Evolutionary conservation across 352 stramenopile species (phyloP).

Genomic region (Globisporangium mamillatum): DNA sequence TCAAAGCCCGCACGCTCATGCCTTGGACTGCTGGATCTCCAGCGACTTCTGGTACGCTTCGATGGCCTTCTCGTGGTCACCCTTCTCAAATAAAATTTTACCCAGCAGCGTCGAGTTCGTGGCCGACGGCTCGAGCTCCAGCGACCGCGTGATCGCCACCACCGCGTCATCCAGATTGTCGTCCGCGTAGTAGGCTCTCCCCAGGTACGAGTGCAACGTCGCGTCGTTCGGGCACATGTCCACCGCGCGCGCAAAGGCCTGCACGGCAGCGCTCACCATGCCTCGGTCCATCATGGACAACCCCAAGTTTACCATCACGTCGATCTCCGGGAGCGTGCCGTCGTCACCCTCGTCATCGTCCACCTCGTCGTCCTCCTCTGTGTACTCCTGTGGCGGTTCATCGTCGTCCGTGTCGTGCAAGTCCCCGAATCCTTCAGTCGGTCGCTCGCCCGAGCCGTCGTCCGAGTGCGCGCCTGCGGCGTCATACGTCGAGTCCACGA

Average conservation of each 20-base stretch:
- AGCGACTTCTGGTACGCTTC: constrained; percentile 83
- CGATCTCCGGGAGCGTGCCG: constrained; percentile 68
- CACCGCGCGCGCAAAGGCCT: constrained; percentile 79
- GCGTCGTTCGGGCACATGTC: constrained; percentile 77
- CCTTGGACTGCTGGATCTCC: constrained; percentile 42
- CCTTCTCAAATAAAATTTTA: constrained; percentile 88
- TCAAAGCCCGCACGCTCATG: constrained; percentile 4
- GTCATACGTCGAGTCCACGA: constrained; percentile 54
- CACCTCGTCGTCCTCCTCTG: constrained; percentile 43
- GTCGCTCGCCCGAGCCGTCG: constrained; percentile 33
- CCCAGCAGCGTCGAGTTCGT: constrained; percentile 82
- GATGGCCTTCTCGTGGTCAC: constrained; percentile 84
- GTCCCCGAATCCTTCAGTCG: constrained; percentile 31
- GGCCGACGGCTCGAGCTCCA: constrained; percentile 73
- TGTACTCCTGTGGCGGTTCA: constrained; percentile 48
- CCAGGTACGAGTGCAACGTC: constrained; percentile 75
- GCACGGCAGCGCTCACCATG: constrained; percentile 66
- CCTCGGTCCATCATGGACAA: constrained; percentile 84
- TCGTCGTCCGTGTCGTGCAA: constrained; percentile 50
- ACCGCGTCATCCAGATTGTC: constrained; percentile 81
- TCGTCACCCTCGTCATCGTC: constrained; percentile 69
- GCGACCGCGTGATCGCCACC: constrained; percentile 51
- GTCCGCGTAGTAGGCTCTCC: constrained; percentile 80
- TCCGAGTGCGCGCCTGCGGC: constrained; percentile 30
- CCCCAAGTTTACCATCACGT: constrained; percentile 78